Percentiles rank a stretch among this genome's conserved stretches.
phyloP scores from a whole-genome alignment of 2,329 filamentous ascomycete genomes.

The Alternaria solani region DNA sequence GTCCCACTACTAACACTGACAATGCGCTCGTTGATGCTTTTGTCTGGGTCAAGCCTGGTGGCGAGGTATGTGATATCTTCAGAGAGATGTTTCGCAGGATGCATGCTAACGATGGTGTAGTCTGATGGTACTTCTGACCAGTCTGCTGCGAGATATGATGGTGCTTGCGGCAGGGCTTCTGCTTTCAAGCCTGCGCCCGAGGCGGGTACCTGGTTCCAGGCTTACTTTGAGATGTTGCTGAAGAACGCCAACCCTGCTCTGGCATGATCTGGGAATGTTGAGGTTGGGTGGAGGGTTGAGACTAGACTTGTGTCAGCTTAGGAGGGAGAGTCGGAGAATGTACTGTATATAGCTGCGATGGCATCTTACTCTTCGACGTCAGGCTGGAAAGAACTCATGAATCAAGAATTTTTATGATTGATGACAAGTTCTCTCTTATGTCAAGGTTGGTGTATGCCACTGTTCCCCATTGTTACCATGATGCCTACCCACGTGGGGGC shows the following conservation, averaged over 20 bases:
- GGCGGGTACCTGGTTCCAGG: slow-evolving; percentile 72
- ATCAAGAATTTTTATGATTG: background rate
- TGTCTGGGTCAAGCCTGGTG: slow-evolving; percentile 75
- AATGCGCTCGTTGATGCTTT: slow-evolving; percentile 69
- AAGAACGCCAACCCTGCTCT: slow-evolving; percentile 47
- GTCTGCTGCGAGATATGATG: slow-evolving; percentile 61
- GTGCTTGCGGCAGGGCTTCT: slow-evolving; percentile 62
- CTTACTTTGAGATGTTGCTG: slow-evolving; percentile 50
- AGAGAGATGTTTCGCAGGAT: background rate
- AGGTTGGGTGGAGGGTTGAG: background rate
- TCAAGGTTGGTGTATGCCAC: background rate
- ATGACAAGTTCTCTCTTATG: background rate
- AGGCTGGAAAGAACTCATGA: background rate
- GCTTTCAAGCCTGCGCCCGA: slow-evolving; percentile 72
- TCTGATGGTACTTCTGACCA: slow-evolving; percentile 56
- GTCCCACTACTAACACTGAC: slow-evolving; percentile 69
- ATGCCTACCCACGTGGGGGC: background rate
- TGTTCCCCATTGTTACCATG: background rate
- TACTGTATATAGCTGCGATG: slow-evolving; percentile 2
- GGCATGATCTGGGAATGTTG: slow-evolving; percentile 8
- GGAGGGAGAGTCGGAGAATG: background rate
- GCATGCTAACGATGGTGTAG: slow-evolving; percentile 9
- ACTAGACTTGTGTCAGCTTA: background rate
- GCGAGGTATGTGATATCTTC: slow-evolving; percentile 46
- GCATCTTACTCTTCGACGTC: background rate